A percentile compares a stretch with the other conserved stretches of the same genome.
These are phyloP conservation scores for Ogataea glucozyma DNA, from an alignment of 805 yeast species.

Conservation along the genomic window DNA sequence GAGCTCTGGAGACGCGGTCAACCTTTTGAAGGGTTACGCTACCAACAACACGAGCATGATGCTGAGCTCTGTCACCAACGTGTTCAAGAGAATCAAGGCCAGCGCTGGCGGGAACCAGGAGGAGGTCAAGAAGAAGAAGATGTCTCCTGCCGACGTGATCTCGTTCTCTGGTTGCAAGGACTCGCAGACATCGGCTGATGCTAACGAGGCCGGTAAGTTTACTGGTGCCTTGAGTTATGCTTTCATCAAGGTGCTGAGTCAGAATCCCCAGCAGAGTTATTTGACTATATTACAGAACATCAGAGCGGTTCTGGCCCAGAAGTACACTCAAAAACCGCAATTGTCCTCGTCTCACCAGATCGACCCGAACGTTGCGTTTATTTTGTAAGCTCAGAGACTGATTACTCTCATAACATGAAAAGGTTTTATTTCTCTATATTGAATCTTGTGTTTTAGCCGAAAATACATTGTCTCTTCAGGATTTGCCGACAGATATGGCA, in stretches of 20 bases:
- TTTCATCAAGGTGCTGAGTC: constrained; percentile 61
- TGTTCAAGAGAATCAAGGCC: constrained; percentile 35
- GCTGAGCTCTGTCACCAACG: constrained; percentile 40
- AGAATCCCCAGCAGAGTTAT: constrained; percentile 67
- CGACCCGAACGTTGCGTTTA: constrained; percentile 49
- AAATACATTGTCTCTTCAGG: no score
- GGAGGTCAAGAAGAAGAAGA: constrained; percentile 52
- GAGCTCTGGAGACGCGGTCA: constrained; percentile 65
- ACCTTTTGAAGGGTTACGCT: constrained; percentile 59
- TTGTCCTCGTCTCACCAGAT: constrained; percentile 80
- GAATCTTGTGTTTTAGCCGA: no score
- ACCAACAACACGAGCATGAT: constrained; percentile 52
- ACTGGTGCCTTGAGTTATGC: constrained; percentile 90
- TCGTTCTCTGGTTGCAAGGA: constrained; percentile 82
- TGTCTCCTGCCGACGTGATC: constrained; percentile 76
- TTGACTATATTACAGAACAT: constrained; percentile 68
- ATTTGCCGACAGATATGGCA: no score
- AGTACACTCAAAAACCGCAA: constrained; percentile 83
- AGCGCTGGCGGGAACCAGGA: constrained; percentile 38
- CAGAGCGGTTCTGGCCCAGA: constrained; percentile 59
- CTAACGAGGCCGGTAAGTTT: constrained; percentile 64
- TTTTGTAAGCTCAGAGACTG: constrained; percentile 27
- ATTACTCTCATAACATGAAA: no score
- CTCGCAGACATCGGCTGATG: constrained; percentile 81
- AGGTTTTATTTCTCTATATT: background rate